Evolutionary conservation across 1,139 yeast genomes (phyloP).

Genomic region (Suhomyces maxii): DNA sequence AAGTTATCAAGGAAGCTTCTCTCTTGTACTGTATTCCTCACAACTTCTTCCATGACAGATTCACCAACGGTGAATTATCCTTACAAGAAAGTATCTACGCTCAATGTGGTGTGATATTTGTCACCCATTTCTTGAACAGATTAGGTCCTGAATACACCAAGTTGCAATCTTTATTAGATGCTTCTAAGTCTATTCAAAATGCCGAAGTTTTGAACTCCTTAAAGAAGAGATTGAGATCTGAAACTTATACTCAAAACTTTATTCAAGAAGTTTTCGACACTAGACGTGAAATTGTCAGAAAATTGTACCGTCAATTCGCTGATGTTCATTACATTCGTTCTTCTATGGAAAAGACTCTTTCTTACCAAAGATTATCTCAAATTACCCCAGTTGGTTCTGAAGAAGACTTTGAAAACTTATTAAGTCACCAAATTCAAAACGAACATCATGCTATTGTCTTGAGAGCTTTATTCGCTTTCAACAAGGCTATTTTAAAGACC

Average conservation of each 20-base stretch:
- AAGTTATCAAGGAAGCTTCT: conserved; percentile 92
- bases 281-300: conserved; percentile 72
- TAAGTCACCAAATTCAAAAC: conserved; percentile 74
- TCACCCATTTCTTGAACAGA: conserved; percentile 90
- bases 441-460: conserved; percentile 78
- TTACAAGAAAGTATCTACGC: conserved; percentile 94
- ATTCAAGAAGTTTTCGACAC: conserved; percentile 75
- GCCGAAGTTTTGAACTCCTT: conserved; percentile 76
- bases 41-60: conserved; percentile 73
- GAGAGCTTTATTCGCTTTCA: conserved; percentile 79
- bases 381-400: conserved; percentile 75
- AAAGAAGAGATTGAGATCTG: conserved; percentile 88
- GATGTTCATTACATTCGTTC: conserved; percentile 82
- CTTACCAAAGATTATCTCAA: conserved; percentile 83
- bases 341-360: conserved; percentile 75
- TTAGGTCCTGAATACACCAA: conserved; percentile 88
- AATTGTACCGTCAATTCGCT: conserved; percentile 89
- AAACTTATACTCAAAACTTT: conserved; percentile 86
- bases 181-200: conserved; percentile 58
- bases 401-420: conserved; percentile 68
- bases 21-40: conserved; percentile 89
- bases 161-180: conserved; percentile 63
- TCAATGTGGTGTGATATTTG: conserved; percentile 90
- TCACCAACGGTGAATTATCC: conserved; percentile 76
- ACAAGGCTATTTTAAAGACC: conserved; percentile 85